phyloP scores from a whole-genome alignment of 108 stramenopile species.

The Skeletonema marinoi region DNA sequence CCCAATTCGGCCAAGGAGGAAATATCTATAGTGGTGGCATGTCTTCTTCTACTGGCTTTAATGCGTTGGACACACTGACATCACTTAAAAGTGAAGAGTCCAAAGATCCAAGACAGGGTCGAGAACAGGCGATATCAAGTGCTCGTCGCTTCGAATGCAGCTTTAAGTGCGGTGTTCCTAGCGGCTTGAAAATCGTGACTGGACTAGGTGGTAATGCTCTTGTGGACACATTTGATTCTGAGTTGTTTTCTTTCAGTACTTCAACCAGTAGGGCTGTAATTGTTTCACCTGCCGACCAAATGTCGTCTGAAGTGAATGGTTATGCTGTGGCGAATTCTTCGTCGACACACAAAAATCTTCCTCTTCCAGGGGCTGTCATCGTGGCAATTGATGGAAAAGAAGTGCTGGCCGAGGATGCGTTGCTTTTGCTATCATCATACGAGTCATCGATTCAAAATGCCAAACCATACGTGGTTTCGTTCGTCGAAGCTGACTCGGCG shows the following conservation, averaged over 20 bases:
- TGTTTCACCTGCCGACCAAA: neutral
- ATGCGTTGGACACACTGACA: neutral
- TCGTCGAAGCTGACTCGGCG: slow-evolving; percentile 52
- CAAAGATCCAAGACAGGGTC: neutral
- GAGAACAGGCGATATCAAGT: neutral
- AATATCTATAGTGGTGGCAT: neutral
- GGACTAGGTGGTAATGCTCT: slow-evolving; percentile 2
- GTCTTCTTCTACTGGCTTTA: slow-evolving; percentile 4
- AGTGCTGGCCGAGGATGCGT: slow-evolving; percentile 27
- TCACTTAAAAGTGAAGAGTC: neutral
- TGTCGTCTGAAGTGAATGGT: neutral
- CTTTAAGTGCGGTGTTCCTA: slow-evolving; percentile 14
- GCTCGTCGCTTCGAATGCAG: neutral
- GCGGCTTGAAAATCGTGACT: slow-evolving; percentile 2
- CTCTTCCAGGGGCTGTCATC: slow-evolving; percentile 47
- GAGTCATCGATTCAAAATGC: neutral
- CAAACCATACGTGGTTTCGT: slow-evolving; percentile 35
- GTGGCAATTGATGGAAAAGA: slow-evolving; percentile 48
- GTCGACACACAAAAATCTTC: neutral
- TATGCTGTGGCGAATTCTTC: neutral
- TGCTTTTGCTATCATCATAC: slow-evolving; percentile 11
- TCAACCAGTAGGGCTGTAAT: neutral
- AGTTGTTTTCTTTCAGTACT: neutral
- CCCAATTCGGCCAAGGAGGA: neutral
- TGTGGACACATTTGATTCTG: neutral